phyloP scores from a whole-genome alignment of 179 eudicot genomes.

The Spergularia azorica region DNA sequence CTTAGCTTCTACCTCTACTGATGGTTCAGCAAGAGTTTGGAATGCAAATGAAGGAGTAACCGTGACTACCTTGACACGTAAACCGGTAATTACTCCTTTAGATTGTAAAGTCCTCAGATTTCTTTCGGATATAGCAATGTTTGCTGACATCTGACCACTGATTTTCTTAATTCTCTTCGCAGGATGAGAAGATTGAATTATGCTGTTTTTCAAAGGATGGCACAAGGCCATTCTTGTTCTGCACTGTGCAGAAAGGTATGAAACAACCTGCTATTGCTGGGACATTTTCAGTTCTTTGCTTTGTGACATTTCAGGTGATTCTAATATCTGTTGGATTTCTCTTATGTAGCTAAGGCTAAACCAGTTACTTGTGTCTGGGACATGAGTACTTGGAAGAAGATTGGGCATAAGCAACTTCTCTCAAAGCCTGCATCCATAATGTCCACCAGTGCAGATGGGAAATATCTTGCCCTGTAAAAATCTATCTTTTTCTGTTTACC shows the following conservation, averaged over 20 bases:
- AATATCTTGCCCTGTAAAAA: conserved; percentile 92
- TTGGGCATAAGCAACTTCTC: conserved; percentile 79
- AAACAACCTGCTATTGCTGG: conserved; percentile 8
- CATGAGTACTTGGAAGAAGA: conserved; percentile 89
- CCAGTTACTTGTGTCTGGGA: conserved; percentile 82
- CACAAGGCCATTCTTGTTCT: conserved; percentile 89
- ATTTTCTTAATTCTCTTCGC: conserved; percentile 7
- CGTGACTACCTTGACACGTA: conserved; percentile 68
- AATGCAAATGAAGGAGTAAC: conserved; percentile 88
- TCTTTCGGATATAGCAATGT: conserved; percentile 24
- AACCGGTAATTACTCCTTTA: conserved; percentile 41
- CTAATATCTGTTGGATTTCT: neutral
- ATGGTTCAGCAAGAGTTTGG: conserved; percentile 98
- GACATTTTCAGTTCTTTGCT: neutral
- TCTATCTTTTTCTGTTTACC: conserved; percentile 11
- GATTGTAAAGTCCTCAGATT: neutral
- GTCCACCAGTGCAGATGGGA: conserved; percentile 85
- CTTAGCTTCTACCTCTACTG: conserved; percentile 93
- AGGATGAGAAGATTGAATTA: conserved; percentile 90
- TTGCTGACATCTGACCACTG: conserved; percentile 22
- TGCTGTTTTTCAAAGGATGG: conserved; percentile 98
- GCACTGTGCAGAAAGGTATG: conserved; percentile 76
- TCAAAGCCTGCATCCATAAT: conserved; percentile 79
- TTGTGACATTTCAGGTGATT: neutral
- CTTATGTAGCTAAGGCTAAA: conserved; percentile 49